Evolutionary conservation across 2,329 filamentous ascomycete genomes (phyloP).

Genomic region (Ophiostoma fasciatum): DNA sequence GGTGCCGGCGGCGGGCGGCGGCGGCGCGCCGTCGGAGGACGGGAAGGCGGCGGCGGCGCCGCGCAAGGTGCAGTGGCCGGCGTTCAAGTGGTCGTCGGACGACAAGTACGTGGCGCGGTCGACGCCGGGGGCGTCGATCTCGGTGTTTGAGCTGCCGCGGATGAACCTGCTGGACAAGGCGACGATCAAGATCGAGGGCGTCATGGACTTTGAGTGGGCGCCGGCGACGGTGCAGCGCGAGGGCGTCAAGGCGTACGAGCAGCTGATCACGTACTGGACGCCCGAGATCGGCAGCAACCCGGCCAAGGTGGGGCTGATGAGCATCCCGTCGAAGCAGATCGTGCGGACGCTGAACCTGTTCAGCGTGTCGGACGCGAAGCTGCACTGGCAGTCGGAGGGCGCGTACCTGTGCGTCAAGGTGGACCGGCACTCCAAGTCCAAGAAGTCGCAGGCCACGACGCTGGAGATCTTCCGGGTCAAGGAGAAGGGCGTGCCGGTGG

Average conservation of each 20-base stretch:
- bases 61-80: constrained; percentile 92
- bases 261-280: constrained; percentile 97
- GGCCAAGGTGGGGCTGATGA: constrained; percentile 93
- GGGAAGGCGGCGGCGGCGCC: constrained; percentile 38
- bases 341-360: constrained; percentile 92
- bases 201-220: constrained; percentile 97
- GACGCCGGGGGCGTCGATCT: constrained; percentile 78
- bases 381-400: constrained; percentile 96
- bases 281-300: constrained; percentile 97
- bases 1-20: constrained; percentile 43
- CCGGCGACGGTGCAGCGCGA: constrained; percentile 71
- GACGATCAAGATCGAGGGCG: constrained; percentile 88
- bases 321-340: constrained; percentile 84
- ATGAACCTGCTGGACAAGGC: constrained; percentile 84
- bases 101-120: constrained; percentile 94
- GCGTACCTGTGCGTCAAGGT: constrained; percentile 97
- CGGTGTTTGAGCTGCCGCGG: constrained; percentile 84
- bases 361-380: constrained; percentile 92
- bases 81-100: constrained; percentile 98
- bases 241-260: constrained; percentile 81
- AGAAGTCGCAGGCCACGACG: constrained; percentile 94
- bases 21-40: constrained; percentile 21
- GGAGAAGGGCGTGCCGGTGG: constrained; percentile 96
- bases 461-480: constrained; percentile 95
- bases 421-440: constrained; percentile 95